Evolutionary conservation across 179 eudicot species (phyloP), one percentile per base, ranked within the genome.

Genomic region (Beta macrorhiza): DNA sequence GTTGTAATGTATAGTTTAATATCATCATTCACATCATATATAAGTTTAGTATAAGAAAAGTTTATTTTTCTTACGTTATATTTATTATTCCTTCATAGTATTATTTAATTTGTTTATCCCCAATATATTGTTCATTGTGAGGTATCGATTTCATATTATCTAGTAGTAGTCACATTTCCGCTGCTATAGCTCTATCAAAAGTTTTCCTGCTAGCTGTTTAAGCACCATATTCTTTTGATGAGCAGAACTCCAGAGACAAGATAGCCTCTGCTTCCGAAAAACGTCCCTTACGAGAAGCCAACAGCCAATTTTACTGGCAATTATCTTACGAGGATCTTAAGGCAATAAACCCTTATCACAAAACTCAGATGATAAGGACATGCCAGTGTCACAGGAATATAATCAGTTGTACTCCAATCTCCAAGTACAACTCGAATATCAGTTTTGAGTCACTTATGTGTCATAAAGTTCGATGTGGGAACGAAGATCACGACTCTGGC

Each of bases 241-340:
- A 53, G 76, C 62, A 73, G 63, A 73, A 73, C 15, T 53, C 74
- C 76, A 52, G 61, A 73, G 29, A 53, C 62, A 25, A 22, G 14
- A 53, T 72, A 52, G 20, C 62, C 14, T 4, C n/a, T 53, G 1
- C 42, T 73, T 2, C 55, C 62, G 14, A 52, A 51, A 73, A 62
- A 56, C 45, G 55, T 45, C 76, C 45, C 76, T 73, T 73, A 25
- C 76, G 44, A 53, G 76, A 53, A 53, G 61, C 76, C 76, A 73
- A 73, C 22, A 22, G 76, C 62, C 76, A 73, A 72, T 0, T 72
- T 19, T 52, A 4, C 11, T 53, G 45, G 42, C 42, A 52, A 73
- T 45, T 62, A 22, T 55, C 11, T 11, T 73, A 52, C 37, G 25
- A 53, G 32, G 76, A 72, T 51, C 19, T 37, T 72, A 51, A 19